A percentile compares a stretch with the other conserved stretches of the same genome.
Evolutionary conservation across 1,284 basidiomycete species (phyloP).

Genomic region (Xerocomus cyaneibrunnescens): DNA sequence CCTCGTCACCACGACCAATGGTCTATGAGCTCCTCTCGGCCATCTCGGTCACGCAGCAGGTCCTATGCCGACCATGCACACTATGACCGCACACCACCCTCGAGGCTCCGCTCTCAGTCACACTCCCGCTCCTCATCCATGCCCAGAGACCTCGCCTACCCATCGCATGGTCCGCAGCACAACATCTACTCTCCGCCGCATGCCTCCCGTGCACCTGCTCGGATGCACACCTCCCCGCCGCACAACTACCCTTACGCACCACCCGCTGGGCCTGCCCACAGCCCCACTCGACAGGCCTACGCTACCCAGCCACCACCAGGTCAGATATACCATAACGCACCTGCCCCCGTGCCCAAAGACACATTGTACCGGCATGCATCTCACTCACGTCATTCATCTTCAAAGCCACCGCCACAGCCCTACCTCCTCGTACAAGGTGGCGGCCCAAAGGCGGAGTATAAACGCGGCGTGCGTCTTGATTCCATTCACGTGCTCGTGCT

Average conservation of each 20-base stretch:
- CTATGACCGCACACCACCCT: conserved; percentile 18
- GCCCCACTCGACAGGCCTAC: conserved; percentile 21
- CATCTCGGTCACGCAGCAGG: conserved; percentile 23
- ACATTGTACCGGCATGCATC: conserved; percentile 21
- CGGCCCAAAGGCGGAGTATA: conserved; percentile 34
- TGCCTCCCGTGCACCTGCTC: conserved; percentile 16
- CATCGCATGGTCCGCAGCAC: conserved; percentile 12
- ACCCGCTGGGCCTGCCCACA: conserved; percentile 4
- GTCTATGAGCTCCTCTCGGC: conserved; percentile 25
- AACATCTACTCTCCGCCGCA: conserved; percentile 21
- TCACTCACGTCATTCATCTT: conserved; percentile 21
- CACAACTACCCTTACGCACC: conserved; percentile 22
- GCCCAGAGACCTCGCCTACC: conserved; percentile 20
- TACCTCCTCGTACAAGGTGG: conserved; percentile 30
- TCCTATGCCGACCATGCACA: conserved; percentile 26
- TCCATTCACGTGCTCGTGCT: conserved; percentile 11
- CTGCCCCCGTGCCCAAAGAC: conserved; percentile 20
- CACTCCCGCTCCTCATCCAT: conserved; percentile 25
- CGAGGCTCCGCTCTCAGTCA: conserved; percentile 27
- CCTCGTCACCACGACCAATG: conserved; percentile 20
- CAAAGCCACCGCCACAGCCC: conserved; percentile 27
- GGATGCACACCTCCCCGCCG: conserved; percentile 25
- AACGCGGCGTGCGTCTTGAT: conserved; percentile 30
- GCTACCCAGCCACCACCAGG: conserved; percentile 31
- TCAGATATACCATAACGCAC: conserved; percentile 27